Conservation (phyloP, 1,139 yeast genomes). For the Schwanniomyces etchellsii region DNA sequence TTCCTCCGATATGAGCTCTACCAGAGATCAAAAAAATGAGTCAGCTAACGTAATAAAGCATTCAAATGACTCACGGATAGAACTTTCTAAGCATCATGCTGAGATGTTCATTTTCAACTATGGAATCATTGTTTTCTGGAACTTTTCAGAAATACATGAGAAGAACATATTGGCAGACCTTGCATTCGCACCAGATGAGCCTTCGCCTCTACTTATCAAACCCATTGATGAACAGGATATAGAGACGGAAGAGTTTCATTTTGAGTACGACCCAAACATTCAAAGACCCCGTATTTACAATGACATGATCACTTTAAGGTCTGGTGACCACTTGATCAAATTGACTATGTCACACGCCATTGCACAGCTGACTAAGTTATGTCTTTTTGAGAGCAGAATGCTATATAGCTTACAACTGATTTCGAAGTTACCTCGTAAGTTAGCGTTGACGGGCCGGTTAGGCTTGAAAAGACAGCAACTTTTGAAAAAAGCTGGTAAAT, state of each 20-base stretch:
- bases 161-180: slow-evolving; percentile 90
- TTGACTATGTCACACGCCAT: slow-evolving; percentile 93
- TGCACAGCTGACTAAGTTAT: slow-evolving; percentile 90
- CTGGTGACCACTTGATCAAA: slow-evolving; percentile 90
- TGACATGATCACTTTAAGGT: slow-evolving; percentile 86
- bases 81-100: slow-evolving; percentile 68
- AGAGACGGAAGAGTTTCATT: slow-evolving; percentile 92
- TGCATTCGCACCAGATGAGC: slow-evolving; percentile 59
- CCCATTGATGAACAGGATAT: slow-evolving; percentile 87
- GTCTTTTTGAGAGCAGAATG: slow-evolving; percentile 88
- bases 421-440: slow-evolving; percentile 77
- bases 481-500: slow-evolving; percentile 79
- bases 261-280: slow-evolving; percentile 77
- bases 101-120: slow-evolving; percentile 86
- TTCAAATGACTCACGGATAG: slow-evolving; percentile 18
- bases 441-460: slow-evolving; percentile 84
- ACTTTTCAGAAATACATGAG: slow-evolving; percentile 87
- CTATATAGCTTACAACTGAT: slow-evolving; percentile 79
- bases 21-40: background rate
- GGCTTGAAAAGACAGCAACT: slow-evolving; percentile 77
- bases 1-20: background rate
- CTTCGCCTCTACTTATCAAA: slow-evolving; percentile 52
- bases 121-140: slow-evolving; percentile 97
- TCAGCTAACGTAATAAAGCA: background rate
- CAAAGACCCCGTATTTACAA: slow-evolving; percentile 87